A percentile compares a stretch with the other conserved stretches of the same genome.
Conservation (phyloP, 805 yeast genomes). For the Spathaspora hagerdaliae region DNA sequence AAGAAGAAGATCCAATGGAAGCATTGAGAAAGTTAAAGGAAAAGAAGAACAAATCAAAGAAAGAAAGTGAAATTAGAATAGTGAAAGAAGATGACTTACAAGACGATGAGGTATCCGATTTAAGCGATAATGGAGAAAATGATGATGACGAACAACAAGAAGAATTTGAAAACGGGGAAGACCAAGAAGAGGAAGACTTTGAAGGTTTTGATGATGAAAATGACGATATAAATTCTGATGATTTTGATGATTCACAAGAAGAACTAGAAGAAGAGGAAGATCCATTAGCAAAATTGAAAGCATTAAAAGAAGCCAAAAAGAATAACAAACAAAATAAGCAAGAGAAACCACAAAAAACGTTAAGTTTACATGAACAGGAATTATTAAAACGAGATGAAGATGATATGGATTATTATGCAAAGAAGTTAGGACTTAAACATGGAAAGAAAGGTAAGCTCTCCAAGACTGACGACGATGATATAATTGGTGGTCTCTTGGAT, state of each 20-base stretch:
- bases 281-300: constrained; percentile 23
- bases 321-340: constrained; percentile 8
- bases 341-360: constrained; percentile 5
- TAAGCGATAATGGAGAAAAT: constrained; percentile 7
- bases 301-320: constrained; percentile 10
- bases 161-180: constrained; percentile 6
- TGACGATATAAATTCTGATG: constrained; percentile 14
- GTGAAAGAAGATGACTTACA: constrained; percentile 29
- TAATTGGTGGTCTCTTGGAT: constrained; percentile 77
- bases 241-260: constrained; percentile 14
- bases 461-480: constrained; percentile 62
- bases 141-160: constrained; percentile 17
- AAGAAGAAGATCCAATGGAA: constrained; percentile 12
- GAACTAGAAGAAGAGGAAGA: constrained; percentile 14
- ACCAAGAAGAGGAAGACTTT: constrained; percentile 10
- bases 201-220: constrained; percentile 12
- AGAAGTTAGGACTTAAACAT: constrained; percentile 66
- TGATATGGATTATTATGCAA: constrained; percentile 80
- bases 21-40: constrained; percentile 13
- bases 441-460: constrained; percentile 44
- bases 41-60: constrained; percentile 9
- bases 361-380: constrained; percentile 43
- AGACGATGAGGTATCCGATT: constrained; percentile 15
- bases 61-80: constrained; percentile 14
- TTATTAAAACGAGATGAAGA: constrained; percentile 60